Evolutionary conservation across 768 basidiomycete genomes (phyloP).

Genomic region (Amanita pallidorosea): DNA sequence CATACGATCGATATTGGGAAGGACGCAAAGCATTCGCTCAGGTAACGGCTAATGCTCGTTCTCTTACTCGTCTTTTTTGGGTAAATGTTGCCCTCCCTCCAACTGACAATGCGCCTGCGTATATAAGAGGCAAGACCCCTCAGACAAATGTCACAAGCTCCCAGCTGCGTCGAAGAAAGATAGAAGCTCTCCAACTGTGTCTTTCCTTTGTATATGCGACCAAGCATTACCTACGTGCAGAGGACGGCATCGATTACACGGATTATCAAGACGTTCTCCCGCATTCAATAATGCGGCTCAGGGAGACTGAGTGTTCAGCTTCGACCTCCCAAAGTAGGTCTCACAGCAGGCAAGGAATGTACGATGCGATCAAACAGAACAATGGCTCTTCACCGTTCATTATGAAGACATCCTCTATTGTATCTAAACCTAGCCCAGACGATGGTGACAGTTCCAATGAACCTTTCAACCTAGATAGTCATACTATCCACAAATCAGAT

Average conservation of each 20-base stretch:
- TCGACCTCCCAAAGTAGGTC: not conserved
- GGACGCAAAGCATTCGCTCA: slow-evolving; percentile 77
- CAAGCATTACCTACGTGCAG: slow-evolving; percentile 78
- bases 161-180: slow-evolving; percentile 57
- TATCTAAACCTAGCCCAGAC: slow-evolving; percentile 15
- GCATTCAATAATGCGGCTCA: slow-evolving; percentile 38
- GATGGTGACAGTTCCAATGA: slow-evolving; percentile 15
- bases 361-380: not conserved
- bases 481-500: slow-evolving; percentile 17
- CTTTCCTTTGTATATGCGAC: slow-evolving; percentile 64
- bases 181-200: slow-evolving; percentile 56
- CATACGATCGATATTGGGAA: slow-evolving; percentile 83
- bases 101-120: slow-evolving; percentile 28
- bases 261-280: slow-evolving; percentile 67
- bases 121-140: slow-evolving; percentile 43
- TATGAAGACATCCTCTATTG: slow-evolving; percentile 6
- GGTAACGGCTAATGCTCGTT: slow-evolving; percentile 64
- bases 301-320: slow-evolving; percentile 30
- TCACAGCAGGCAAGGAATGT: not conserved
- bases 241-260: slow-evolving; percentile 61
- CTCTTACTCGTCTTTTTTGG: slow-evolving; percentile 73
- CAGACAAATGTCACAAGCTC: slow-evolving; percentile 30
- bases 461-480: not conserved
- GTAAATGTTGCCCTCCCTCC: slow-evolving; percentile 63
- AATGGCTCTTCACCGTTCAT: not conserved